These are phyloP conservation scores for Toxoplasma gondii DNA, from an alignment of 169 alveolate genomes.

Conservation along the genomic window DNA sequence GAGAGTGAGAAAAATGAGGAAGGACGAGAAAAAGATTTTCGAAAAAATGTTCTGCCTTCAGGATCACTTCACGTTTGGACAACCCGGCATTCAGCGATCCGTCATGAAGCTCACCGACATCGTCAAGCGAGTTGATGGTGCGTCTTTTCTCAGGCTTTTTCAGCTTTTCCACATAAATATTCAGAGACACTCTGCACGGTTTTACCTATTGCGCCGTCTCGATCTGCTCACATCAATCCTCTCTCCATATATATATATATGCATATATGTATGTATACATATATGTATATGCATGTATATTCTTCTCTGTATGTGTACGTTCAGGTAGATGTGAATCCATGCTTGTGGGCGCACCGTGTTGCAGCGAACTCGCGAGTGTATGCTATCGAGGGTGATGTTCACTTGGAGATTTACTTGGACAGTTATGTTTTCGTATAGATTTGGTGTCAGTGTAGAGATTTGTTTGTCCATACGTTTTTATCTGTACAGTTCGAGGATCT, in stretches of 20 bases:
- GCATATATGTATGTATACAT: neutral
- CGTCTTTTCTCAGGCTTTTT: slow-evolving; percentile 1
- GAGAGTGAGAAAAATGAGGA: too few relatives aligned
- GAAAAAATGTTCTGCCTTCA: too few relatives aligned
- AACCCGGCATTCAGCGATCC: slow-evolving; percentile 94
- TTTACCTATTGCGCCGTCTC: neutral
- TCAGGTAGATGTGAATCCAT: too few relatives aligned
- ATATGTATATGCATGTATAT: neutral
- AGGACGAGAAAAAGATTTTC: too few relatives aligned
- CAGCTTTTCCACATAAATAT: neutral
- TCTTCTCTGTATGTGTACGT: neutral
- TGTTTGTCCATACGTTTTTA: too few relatives aligned
- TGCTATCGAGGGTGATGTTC: too few relatives aligned
- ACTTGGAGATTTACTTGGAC: too few relatives aligned
- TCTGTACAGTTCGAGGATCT: too few relatives aligned
- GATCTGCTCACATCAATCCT: neutral
- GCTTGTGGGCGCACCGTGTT: too few relatives aligned
- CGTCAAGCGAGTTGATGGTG: slow-evolving; percentile 89
- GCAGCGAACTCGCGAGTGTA: too few relatives aligned
- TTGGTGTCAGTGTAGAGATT: too few relatives aligned
- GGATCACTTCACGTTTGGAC: slow-evolving; percentile 92
- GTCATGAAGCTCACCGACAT: slow-evolving; percentile 88
- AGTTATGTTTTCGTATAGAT: too few relatives aligned
- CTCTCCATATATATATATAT: neutral
- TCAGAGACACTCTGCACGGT: neutral